Evolutionary conservation across 768 basidiomycete species (phyloP), one percentile per base, ranked within the genome.

Genomic region (Boletus tomentosulus): DNA sequence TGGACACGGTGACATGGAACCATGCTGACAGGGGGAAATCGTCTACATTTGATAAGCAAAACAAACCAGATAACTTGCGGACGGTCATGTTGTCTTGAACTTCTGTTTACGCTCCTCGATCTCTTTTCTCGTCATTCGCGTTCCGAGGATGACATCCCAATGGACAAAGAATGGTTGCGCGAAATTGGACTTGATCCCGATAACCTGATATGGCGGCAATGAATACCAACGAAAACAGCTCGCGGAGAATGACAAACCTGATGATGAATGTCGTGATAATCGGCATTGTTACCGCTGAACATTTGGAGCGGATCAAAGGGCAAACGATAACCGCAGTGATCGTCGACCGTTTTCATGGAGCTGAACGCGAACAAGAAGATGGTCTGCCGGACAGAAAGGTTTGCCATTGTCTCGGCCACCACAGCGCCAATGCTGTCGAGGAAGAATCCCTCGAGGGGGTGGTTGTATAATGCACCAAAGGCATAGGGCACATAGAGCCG

Each of bases 191-290:
- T 98, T 98, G 74, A 97, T 91, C 3, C 96, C 96, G 56, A 89
- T 81, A 27, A 10, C 10, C 66, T 67, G 51, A 50, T 19, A 19
- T 31, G 42, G 52, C 13, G 24, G 6, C 1, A 7, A 8, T 52
- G 33, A 59, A 49, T 30, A 16, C 37, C n/a, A 27, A 8, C 10
- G 19, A 50, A 22, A 6, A 13, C 16, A 53, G 11, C 3, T 33
- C 3, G 9, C 4, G n/a, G 25, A 47, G 10, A 35, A 22, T 27
- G 13, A 73, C 72, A 62, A 53, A 87, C 89, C 78, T 95, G 93
- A 70, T 98, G 96, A 65, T 98, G 96, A 56, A 98, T 97, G 69
- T 98, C 96, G 68, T 98, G 96, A 71, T 96, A 99, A 71, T 96
- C 92, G 1, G 94, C 89, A 67, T 92, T 97, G 68, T 99, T 99